These are phyloP conservation scores for Gelatoporia subvermispora DNA, from an alignment of 768 basidiomycete genomes.

Conservation along the genomic window DNA sequence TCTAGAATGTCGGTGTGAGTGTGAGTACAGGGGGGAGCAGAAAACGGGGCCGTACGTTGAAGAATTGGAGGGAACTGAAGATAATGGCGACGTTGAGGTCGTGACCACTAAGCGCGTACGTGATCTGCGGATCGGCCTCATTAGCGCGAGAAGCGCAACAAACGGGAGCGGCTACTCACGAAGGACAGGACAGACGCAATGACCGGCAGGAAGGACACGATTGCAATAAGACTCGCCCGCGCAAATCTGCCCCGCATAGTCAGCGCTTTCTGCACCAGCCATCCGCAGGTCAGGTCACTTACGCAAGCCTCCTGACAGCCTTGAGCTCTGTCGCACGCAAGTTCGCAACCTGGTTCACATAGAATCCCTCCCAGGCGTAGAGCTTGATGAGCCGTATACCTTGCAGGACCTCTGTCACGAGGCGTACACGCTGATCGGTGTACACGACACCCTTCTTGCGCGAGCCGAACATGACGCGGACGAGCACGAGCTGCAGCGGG, in stretches of 20 bases:
- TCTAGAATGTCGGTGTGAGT: conserved; percentile 26
- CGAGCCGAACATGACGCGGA: conserved; percentile 47
- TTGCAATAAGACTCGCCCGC: conserved; percentile 32
- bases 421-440: conserved; percentile 61
- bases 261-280: neutral
- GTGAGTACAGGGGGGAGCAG: conserved; percentile 14
- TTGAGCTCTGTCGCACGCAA: conserved; percentile 69
- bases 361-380: conserved; percentile 85
- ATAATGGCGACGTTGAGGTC: conserved; percentile 62
- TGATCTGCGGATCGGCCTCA: conserved; percentile 40
- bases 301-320: conserved; percentile 38
- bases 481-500: conserved; percentile 52
- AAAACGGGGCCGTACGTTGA: conserved; percentile 75
- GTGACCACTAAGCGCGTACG: conserved; percentile 59
- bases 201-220: conserved; percentile 50
- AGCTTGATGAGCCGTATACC: conserved; percentile 92
- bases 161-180: conserved; percentile 29
- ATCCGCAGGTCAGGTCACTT: conserved; percentile 4
- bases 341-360: conserved; percentile 62
- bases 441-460: conserved; percentile 54
- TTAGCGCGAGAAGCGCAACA: neutral
- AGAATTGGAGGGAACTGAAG: conserved; percentile 82
- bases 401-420: conserved; percentile 64
- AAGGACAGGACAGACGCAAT: conserved; percentile 76
- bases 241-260: conserved; percentile 11